Conservation (phyloP, 176 grass and related monocot genomes). For the Oryza rufipogon region DNA sequence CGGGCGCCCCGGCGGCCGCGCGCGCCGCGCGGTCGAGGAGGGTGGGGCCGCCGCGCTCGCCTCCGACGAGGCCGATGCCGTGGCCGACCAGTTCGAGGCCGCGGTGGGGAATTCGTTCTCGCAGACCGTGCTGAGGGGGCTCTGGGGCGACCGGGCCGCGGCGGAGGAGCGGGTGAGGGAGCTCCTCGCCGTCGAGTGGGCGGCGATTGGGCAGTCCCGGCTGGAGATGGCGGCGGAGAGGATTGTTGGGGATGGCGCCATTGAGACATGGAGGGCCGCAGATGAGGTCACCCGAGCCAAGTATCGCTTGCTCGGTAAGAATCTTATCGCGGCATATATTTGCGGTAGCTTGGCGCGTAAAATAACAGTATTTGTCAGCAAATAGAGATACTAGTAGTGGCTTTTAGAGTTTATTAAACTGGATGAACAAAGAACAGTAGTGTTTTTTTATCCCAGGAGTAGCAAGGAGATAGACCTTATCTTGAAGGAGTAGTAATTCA, state of each 20-base stretch:
- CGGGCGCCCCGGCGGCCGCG: slow-evolving; percentile 42
- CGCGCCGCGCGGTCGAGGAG: neutral
- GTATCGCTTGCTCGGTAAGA: slow-evolving; percentile 42
- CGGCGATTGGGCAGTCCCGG: slow-evolving; percentile 39
- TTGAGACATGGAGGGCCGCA: slow-evolving; percentile 22
- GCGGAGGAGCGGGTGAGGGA: slow-evolving; percentile 44
- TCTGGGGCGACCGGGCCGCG: slow-evolving; percentile 20
- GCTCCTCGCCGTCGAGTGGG: slow-evolving; percentile 44
- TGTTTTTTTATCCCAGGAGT: neutral
- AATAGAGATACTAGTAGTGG: neutral
- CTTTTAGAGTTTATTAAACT: neutral
- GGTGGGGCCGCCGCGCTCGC: slow-evolving; percentile 12
- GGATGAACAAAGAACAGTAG: neutral
- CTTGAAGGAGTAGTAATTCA: neutral
- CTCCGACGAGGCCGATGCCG: slow-evolving; percentile 17
- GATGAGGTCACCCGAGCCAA: slow-evolving; percentile 25
- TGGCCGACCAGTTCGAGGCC: slow-evolving; percentile 41
- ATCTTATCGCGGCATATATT: neutral
- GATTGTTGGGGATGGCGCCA: slow-evolving; percentile 38
- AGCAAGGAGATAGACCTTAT: neutral
- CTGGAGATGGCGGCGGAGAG: slow-evolving; percentile 40
- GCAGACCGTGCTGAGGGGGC: slow-evolving; percentile 19
- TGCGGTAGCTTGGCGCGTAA: neutral
- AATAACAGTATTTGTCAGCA: too few relatives aligned
- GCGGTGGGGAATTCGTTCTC: slow-evolving; percentile 42